These are phyloP conservation scores for Candida sp. DNA, from an alignment of 1,139 yeast species.

Conservation along the genomic window DNA sequence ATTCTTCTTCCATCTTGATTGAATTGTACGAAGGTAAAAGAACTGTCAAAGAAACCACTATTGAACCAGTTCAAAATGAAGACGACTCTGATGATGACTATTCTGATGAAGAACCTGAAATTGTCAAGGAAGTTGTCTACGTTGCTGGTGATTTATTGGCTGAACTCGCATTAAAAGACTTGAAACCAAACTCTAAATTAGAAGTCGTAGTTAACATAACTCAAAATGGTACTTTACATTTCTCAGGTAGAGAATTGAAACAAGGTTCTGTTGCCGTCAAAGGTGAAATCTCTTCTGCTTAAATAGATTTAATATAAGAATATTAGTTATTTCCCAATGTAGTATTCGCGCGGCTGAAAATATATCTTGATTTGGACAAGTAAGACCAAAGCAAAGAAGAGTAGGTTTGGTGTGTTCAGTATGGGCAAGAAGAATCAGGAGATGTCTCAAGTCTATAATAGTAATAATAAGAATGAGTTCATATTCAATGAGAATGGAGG, in stretches of 20 bases:
- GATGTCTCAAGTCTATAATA: slow-evolving; percentile 57
- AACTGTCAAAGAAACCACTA: slow-evolving; percentile 71
- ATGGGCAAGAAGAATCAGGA: slow-evolving; percentile 51
- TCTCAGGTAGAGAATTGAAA: slow-evolving; percentile 79
- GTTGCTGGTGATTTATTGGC: slow-evolving; percentile 76
- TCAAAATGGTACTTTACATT: slow-evolving; percentile 78
- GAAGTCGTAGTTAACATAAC: slow-evolving; percentile 84
- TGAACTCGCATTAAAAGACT: slow-evolving; percentile 72
- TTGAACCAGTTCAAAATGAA: slow-evolving; percentile 61
- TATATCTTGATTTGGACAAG: too few species aligned
- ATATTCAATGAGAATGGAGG: slow-evolving; percentile 70
- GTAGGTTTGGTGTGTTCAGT: not conserved
- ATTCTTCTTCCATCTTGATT: slow-evolving; percentile 57
- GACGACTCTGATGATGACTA: slow-evolving; percentile 27
- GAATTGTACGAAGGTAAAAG: slow-evolving; percentile 84
- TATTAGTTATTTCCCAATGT: too few species aligned
- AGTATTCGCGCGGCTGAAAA: too few species aligned
- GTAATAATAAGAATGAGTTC: slow-evolving; percentile 48
- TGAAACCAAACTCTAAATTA: slow-evolving; percentile 62
- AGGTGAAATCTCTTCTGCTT: slow-evolving; percentile 36
- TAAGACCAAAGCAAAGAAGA: too few species aligned
- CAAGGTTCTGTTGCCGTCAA: slow-evolving; percentile 57
- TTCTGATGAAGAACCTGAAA: slow-evolving; percentile 64
- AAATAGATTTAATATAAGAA: too few species aligned
- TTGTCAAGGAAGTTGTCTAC: slow-evolving; percentile 68